A percentile compares a stretch with the other conserved stretches of the same genome.
phyloP scores from a whole-genome alignment of 1,284 basidiomycete genomes.

The Heliocybe sulcata region DNA sequence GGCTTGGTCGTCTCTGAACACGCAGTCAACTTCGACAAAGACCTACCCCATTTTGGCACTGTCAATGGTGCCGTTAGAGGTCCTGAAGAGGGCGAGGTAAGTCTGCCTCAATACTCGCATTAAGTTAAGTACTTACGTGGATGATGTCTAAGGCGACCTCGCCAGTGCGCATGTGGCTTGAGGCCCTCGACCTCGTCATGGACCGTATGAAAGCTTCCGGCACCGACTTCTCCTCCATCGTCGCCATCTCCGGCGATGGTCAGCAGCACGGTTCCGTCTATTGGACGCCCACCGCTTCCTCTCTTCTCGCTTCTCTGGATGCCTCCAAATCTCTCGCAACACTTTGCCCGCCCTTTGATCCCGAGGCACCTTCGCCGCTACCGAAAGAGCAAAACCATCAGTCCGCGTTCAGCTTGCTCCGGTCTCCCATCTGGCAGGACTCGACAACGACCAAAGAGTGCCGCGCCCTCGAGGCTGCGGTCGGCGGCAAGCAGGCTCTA shows the following conservation, averaged over 20 bases:
- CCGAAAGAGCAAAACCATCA: background rate
- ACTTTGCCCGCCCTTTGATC: conserved; percentile 29
- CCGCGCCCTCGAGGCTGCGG: conserved; percentile 52
- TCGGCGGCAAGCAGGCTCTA: conserved; percentile 66
- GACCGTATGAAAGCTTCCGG: conserved; percentile 56
- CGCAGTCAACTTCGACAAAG: conserved; percentile 75
- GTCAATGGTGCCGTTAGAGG: conserved; percentile 67
- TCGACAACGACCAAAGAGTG: conserved; percentile 80
- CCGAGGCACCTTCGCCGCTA: background rate
- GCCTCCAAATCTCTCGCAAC: conserved; percentile 39
- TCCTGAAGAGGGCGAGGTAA: conserved; percentile 50
- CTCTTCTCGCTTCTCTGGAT: conserved; percentile 49
- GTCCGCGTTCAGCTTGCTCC: conserved; percentile 55
- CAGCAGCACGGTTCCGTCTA: conserved; percentile 93
- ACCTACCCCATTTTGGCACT: conserved; percentile 71
- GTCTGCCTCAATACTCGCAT: background rate
- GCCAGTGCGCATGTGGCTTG: conserved; percentile 80
- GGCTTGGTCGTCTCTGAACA: conserved; percentile 63
- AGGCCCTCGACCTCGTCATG: conserved; percentile 77
- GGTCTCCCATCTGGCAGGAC: conserved; percentile 90
- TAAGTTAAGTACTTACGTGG: background rate
- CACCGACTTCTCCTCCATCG: conserved; percentile 52
- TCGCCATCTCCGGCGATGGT: conserved; percentile 67
- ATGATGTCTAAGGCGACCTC: conserved; percentile 46
- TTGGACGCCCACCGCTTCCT: conserved; percentile 60